phyloP scores from a whole-genome alignment of 2,329 filamentous ascomycete genomes.

The Dactylellina cionopaga region DNA sequence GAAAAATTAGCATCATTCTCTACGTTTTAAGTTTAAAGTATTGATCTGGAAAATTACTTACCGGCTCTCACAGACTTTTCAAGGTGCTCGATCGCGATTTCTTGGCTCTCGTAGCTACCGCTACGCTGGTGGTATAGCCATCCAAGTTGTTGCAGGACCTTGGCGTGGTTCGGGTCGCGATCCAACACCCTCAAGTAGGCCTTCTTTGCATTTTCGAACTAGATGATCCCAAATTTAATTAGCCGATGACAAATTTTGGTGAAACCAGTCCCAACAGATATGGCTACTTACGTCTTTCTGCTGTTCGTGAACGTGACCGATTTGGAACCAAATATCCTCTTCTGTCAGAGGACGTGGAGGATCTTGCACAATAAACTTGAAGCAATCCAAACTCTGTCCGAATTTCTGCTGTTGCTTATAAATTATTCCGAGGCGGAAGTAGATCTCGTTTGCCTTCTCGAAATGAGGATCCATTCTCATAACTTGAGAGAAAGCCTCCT shows the following conservation, averaged over 20 bases:
- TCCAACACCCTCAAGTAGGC: conserved; percentile 94
- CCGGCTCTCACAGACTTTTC: conserved; percentile 95
- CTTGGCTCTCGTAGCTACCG: conserved; percentile 88
- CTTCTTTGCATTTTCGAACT: conserved; percentile 92
- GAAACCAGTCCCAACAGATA: background rate
- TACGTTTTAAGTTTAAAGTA: background rate
- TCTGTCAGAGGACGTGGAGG: conserved; percentile 92
- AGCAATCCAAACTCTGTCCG: conserved; percentile 93
- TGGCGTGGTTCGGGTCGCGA: conserved; percentile 93
- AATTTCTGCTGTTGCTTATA: conserved; percentile 99
- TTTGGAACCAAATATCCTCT: conserved; percentile 99
- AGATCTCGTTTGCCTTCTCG: conserved; percentile 98
- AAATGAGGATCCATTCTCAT: conserved; percentile 99
- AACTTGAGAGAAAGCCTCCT: conserved; percentile 97
- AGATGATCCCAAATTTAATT: background rate
- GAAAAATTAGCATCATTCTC: conserved; percentile 32
- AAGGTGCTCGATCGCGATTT: conserved; percentile 94
- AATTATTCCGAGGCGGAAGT: conserved; percentile 98
- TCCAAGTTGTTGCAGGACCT: conserved; percentile 95
- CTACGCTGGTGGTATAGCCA: conserved; percentile 98
- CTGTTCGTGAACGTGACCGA: conserved; percentile 97
- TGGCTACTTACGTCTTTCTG: conserved; percentile 86
- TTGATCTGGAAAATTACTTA: conserved; percentile 65
- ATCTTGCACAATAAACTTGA: conserved; percentile 95
- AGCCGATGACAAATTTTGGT: conserved; percentile 14